Evolutionary conservation across 2,329 filamentous ascomycete species (phyloP), one percentile per base, ranked within the genome.

Genomic region (Monilinia vaccinii-corymbosi): DNA sequence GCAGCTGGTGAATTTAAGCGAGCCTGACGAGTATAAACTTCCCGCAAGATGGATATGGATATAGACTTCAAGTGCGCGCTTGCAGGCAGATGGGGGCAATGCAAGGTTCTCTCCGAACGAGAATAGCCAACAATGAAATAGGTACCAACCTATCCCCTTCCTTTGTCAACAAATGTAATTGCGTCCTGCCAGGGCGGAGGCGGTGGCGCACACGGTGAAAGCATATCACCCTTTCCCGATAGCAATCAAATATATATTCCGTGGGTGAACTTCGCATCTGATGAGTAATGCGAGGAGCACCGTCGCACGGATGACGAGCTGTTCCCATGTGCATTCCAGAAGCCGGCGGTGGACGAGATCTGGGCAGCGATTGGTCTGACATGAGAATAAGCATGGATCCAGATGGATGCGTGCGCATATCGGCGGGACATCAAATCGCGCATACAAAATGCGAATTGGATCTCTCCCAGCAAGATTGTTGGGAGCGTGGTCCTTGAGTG

Each of bases 401-500:
- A n/a, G n/a, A n/a, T n/a, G n/a, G n/a, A n/a, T n/a, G n/a, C n/a
- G n/a, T 9, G 9, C n/a, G 38, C 4, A 42, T 36, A 36, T 52
- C 13, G 28, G 28, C 51, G 38, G 9, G 44, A 21, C 16, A 44
- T 55, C 51, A 55, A 55, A 55, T 55, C 51, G 51, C 51, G 44
- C 51, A 55, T 55, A 55, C n/a, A 44, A 55, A 51, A n/a, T n/a
- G n/a, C n/a, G n/a, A n/a, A 55, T 16, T 42, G 23, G 40, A 34
- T 32, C 16, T 32, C 25, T 28, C 25, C 32, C 11, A n/a, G 16
- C 28, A 32, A 28, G 25, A 42, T 18, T 44, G 18, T 21, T 32
- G 21, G 14, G 21, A 10, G 23, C 23, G 28, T 23, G 51, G 50
- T 31, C 36, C 34, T n/a, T n/a, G n/a, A n/a, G n/a, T n/a, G n/a